Evolutionary conservation across 306 rosid genomes (phyloP), one percentile per base, ranked within the genome.

Genomic region (Phaseolus lunatus): DNA sequence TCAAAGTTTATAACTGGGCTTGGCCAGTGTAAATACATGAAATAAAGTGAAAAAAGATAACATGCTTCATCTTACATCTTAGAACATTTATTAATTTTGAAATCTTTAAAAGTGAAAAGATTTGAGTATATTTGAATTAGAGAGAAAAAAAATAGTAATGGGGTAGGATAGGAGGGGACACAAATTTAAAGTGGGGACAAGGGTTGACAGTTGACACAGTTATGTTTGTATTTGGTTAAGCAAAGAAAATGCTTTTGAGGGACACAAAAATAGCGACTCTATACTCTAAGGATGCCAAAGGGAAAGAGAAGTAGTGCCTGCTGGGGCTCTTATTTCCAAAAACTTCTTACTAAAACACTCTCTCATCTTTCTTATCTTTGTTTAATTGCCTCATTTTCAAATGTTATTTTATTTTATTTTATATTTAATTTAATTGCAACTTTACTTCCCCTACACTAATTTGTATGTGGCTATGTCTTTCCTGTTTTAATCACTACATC

Each of bases 261-360:
- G 67, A 61, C 66, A 59, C 19, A 61, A 59, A 29, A 61, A 29
- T 29, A 31, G 9, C 4, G 9, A 57, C 5, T 54, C 27, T 22
- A 54, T 22, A 10, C 13, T 0, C 18, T 48, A 16, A 26, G 26
- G 3, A 56, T 56, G 65, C 65, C 35, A 57, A 27, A 23, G 64
- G 64, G 18, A 57, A 24, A 27, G 22, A 29, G 12, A 59, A 59
- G 4, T 13, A 24, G 9, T 39, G 44, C 44, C 44, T 58, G 65
- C 5, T 1, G 20, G 67, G 67, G 67, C 67, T 59, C 67, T 59
- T 39, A 14, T 59, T 59, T 59, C 67, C 22, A 59, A 5, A 59
- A 59, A 27, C 66, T 58, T 58, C 65, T 26, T 26, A 26, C 20
- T 15, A 58, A 59, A 27, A 14, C 37, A 59, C 66, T 13, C 29